phyloP scores from a whole-genome alignment of 1,284 basidiomycete species.

The Sparassis latifolia region DNA sequence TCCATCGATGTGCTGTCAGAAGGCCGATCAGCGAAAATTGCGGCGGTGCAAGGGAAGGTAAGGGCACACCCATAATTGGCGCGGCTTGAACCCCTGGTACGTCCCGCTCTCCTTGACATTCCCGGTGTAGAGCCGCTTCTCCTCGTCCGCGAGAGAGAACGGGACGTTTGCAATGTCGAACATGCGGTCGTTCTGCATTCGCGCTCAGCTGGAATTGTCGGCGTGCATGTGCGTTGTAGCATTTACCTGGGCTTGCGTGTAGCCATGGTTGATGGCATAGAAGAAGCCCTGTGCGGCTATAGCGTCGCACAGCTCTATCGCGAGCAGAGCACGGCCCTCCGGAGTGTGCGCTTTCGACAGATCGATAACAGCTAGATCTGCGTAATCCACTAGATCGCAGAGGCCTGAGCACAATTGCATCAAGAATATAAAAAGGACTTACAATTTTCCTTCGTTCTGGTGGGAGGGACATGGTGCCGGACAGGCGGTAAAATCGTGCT shows the following conservation, averaged over 20 bases:
- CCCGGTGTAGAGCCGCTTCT: slow-evolving; percentile 46
- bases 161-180: slow-evolving; percentile 15
- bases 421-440: too few species aligned
- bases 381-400: slow-evolving; percentile 48
- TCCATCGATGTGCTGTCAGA: slow-evolving; percentile 39
- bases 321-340: slow-evolving; percentile 41
- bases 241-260: slow-evolving; percentile 35
- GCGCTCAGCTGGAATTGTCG: too few species aligned
- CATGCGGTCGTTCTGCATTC: slow-evolving; percentile 22
- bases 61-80: slow-evolving; percentile 42
- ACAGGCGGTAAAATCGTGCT: too few species aligned
- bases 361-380: slow-evolving; percentile 59
- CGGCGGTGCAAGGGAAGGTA: too few species aligned
- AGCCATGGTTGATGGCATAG: slow-evolving; percentile 54
- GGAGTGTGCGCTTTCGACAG: slow-evolving; percentile 40
- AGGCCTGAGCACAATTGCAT: too few species aligned
- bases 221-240: too few species aligned
- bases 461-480: too few species aligned
- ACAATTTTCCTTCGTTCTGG: too few species aligned
- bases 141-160: slow-evolving; percentile 48
- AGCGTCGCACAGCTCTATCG: slow-evolving; percentile 45
- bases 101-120: slow-evolving; percentile 44
- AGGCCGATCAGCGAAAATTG: neutral
- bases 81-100: slow-evolving; percentile 54
- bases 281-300: slow-evolving; percentile 57